Evolutionary conservation across 164 flowering plant species (phyloP), one percentile per base, ranked within the genome.

Genomic region (Kingdonia uniflora): DNA sequence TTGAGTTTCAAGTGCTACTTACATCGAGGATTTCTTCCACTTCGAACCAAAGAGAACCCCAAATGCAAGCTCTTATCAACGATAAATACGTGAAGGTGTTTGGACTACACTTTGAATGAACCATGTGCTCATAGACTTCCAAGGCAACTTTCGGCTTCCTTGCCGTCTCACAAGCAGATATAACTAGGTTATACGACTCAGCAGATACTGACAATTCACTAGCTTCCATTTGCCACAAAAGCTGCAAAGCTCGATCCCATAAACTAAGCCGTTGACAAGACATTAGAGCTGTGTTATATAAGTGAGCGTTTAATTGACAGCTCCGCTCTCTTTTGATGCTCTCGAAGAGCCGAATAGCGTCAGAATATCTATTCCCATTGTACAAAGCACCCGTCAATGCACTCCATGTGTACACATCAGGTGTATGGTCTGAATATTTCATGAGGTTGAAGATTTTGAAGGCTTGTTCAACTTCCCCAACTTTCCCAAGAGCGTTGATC

Each of bases 71-170:
- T 76, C 99, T 80, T 55, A 82, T 60, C 26, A 92, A 57, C 14
- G 94, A 80, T 62, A 82, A 59, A 56, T 77, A 66, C 23, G 95
- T 88, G 56, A 85, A 88, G 10, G 74, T 81, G 61, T 88, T 90
- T 6, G 94, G 91, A 19, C 29, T 49, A 61, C 77, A 74, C 40
- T 76, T 67, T 61, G 64, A 65, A 56, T 80, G 74, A 56, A 75
- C 53, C 99, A 92, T 92, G 65, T 74, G 99, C 55, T 81, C 76
- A 65, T 77, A 88, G 15, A 92, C 78, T 73, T 84, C 82, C 70
- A 85, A 59, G 13, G 96, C 91, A 59, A 81, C 64, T 64, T 78
- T 66, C 17, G 99, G 94, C 66, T 75, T 72, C 71, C 84, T 74
- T 22, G 95, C 94, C 56, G 38, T 44, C 75, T 88, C 94, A 70